A percentile compares a stretch with the other conserved stretches of the same genome.
These are phyloP conservation scores for Hanseniaspora lachancei DNA, from an alignment of 805 yeast species.

Conservation along the genomic window DNA sequence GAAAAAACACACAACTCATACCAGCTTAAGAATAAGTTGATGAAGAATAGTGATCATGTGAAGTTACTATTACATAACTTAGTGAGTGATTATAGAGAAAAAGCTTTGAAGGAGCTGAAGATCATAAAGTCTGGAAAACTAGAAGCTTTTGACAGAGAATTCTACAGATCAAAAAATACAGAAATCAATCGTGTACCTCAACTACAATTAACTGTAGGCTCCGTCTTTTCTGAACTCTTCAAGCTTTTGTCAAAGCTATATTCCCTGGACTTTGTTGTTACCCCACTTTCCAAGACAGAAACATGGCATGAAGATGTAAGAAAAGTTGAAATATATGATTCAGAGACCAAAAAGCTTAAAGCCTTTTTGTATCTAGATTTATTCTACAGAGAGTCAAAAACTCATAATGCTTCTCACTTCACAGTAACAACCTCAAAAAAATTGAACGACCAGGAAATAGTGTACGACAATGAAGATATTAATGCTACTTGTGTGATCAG, in stretches of 20 bases:
- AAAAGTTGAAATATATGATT: constrained; percentile 58
- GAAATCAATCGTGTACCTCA: constrained; percentile 14
- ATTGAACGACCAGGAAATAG: constrained; percentile 43
- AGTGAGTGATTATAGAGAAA: constrained; percentile 37
- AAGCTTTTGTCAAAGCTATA: constrained; percentile 56
- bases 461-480: constrained; percentile 19
- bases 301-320: constrained; percentile 83
- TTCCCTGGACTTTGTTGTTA: constrained; percentile 55
- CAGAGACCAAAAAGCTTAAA: constrained; percentile 41
- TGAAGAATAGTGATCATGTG: constrained; percentile 66
- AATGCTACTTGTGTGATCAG: constrained; percentile 15
- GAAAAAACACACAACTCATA: constrained; percentile 60
- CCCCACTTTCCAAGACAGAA: constrained; percentile 50
- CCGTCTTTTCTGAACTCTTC: constrained; percentile 72
- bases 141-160: constrained; percentile 89
- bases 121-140: constrained; percentile 28
- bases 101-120: constrained; percentile 48
- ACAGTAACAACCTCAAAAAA: constrained; percentile 89
- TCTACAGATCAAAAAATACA: constrained; percentile 26
- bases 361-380: constrained; percentile 84
- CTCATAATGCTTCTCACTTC: constrained; percentile 85
- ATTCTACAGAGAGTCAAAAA: constrained; percentile 62
- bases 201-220: constrained; percentile 37
- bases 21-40: constrained; percentile 83
- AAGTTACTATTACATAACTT: constrained; percentile 50